Conservation (phyloP, 164 flowering plant genomes). For the Chimonanthus salicifolius region DNA sequence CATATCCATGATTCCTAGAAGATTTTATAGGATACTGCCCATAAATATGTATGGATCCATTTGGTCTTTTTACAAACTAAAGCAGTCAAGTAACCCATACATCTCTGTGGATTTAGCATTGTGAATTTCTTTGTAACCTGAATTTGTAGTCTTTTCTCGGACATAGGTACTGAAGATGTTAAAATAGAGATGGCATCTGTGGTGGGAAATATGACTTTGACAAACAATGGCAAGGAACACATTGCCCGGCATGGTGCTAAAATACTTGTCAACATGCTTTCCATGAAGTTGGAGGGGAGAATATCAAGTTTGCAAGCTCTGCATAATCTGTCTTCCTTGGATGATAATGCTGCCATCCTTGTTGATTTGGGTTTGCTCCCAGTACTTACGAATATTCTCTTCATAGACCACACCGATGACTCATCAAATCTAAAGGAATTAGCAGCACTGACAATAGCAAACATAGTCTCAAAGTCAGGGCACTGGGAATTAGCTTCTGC, state of each 20-base stretch:
- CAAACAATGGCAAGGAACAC: slow-evolving; percentile 44
- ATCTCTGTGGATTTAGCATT: no score
- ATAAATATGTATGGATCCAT: no score
- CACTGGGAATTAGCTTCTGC: slow-evolving; percentile 54
- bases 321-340: slow-evolving; percentile 41
- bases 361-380: slow-evolving; percentile 48
- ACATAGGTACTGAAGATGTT: slow-evolving; percentile 41
- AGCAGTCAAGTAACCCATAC: no score
- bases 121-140: background rate
- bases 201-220: slow-evolving; percentile 46
- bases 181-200: slow-evolving; percentile 49
- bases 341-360: slow-evolving; percentile 54
- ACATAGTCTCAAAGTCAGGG: slow-evolving; percentile 46
- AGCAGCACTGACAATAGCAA: slow-evolving; percentile 30
- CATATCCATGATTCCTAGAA: no score
- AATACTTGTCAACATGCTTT: slow-evolving; percentile 40
- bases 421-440: slow-evolving; percentile 24
- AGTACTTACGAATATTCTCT: slow-evolving; percentile 35
- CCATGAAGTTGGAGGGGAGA: slow-evolving; percentile 32
- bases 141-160: slow-evolving; percentile 3
- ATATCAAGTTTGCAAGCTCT: slow-evolving; percentile 44
- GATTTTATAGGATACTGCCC: no score
- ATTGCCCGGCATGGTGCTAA: slow-evolving; percentile 45
- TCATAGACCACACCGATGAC: slow-evolving; percentile 16
- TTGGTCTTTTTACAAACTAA: no score